Percentiles rank a stretch among this genome's conserved stretches.
These are phyloP conservation scores for Pythium dissotocum DNA, from an alignment of 352 stramenopile species.

Conservation along the genomic window DNA sequence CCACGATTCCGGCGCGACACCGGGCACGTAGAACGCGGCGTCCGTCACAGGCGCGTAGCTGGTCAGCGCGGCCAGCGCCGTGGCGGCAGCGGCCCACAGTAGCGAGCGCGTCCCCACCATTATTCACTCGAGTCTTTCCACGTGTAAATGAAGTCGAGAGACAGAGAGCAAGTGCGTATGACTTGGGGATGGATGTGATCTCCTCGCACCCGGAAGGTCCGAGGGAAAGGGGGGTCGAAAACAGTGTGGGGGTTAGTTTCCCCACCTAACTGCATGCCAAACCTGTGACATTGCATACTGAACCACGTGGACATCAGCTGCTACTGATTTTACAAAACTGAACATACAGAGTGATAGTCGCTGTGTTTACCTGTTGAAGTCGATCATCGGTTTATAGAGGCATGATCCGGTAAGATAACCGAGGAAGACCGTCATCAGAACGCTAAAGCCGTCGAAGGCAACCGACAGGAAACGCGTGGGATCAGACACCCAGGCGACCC, in stretches of 20 bases:
- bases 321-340: not conserved
- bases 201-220: not conserved
- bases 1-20: slow-evolving; percentile 85
- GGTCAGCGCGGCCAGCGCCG: slow-evolving; percentile 9
- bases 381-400: slow-evolving; percentile 1
- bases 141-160: slow-evolving; percentile 3
- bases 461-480: not conserved
- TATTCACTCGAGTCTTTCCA: not conserved
- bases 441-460: not conserved
- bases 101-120: slow-evolving; percentile 26
- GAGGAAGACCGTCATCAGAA: slow-evolving; percentile 1
- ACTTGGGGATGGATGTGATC: slow-evolving; percentile 4
- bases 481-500: slow-evolving; percentile 4
- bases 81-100: slow-evolving; percentile 14
- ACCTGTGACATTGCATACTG: slow-evolving; percentile 9
- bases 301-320: not conserved
- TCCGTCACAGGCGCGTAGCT: slow-evolving; percentile 20
- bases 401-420: slow-evolving; percentile 15
- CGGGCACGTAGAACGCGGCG: slow-evolving; percentile 84
- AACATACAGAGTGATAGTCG: slow-evolving; percentile 15
- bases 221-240: not conserved
- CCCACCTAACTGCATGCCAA: slow-evolving; percentile 8
- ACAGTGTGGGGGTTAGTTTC: not conserved
- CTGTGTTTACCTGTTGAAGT: slow-evolving; percentile 18
- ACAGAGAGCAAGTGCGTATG: slow-evolving; percentile 20